Conservation (phyloP, 441 rosid species). For the Mallotus japonicus region DNA sequence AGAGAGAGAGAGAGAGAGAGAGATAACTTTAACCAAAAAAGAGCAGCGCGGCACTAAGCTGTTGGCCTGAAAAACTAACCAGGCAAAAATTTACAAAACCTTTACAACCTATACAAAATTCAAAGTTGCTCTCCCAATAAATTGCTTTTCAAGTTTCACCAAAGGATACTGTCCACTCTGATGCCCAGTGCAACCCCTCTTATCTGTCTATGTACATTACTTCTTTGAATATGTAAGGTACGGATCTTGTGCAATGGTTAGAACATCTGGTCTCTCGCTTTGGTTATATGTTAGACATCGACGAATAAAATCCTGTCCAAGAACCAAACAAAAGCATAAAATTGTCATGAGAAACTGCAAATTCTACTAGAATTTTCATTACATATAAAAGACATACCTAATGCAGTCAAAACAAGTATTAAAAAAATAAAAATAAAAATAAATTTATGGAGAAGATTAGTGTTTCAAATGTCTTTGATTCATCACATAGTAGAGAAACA, state of each 20-base stretch:
- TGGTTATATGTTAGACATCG: constrained; percentile 91
- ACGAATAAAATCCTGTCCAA: constrained; percentile 84
- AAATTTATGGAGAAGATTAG: too few relatives aligned
- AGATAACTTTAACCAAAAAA: constrained; percentile 1
- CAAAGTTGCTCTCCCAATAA: constrained; percentile 23
- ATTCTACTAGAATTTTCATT: not conserved
- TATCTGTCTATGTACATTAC: constrained; percentile 34
- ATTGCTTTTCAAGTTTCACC: constrained; percentile 15
- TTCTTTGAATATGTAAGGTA: constrained; percentile 81
- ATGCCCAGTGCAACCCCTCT: constrained; percentile 22
- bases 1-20: not conserved
- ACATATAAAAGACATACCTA: not conserved
- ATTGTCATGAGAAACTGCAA: not conserved
- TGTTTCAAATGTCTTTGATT: too few relatives aligned
- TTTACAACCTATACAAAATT: constrained; percentile 55
- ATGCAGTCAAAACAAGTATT: not conserved
- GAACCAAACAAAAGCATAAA: not conserved
- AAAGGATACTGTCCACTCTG: constrained; percentile 24
- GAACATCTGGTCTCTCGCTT: constrained; percentile 85
- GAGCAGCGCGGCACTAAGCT: not conserved
- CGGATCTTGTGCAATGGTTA: constrained; percentile 78
- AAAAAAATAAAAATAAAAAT: too few relatives aligned
- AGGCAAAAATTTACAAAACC: constrained; percentile 21
- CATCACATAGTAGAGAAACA: too few relatives aligned
- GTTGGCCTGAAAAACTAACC: not conserved